A percentile compares a stretch with the other conserved stretches of the same genome.
Evolutionary conservation across 1,284 basidiomycete species (phyloP).

Genomic region (Trichosporon sp.): DNA sequence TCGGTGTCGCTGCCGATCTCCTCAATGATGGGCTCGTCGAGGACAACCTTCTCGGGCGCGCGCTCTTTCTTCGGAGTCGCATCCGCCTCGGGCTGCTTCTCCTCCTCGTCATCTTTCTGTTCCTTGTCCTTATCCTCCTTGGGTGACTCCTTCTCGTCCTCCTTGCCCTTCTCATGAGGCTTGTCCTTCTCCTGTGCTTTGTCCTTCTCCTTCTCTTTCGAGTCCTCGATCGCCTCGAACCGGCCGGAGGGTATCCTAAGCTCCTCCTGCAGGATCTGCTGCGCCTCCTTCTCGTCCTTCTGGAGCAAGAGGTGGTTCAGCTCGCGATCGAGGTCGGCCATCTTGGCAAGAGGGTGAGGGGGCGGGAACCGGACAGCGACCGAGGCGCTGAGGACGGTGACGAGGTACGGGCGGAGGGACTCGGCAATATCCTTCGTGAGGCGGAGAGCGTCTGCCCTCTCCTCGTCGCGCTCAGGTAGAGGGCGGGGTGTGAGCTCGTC

Average conservation of each 20-base stretch:
- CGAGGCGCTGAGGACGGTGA: conserved; percentile 85
- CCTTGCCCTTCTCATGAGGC: background rate
- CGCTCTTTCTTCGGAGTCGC: background rate
- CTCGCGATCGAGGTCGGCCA: conserved; percentile 81
- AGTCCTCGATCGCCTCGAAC: conserved; percentile 16
- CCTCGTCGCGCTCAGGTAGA: conserved; percentile 67
- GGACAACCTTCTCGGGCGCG: background rate
- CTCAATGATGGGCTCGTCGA: background rate
- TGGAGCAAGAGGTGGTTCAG: conserved; percentile 68
- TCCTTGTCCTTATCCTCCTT: background rate
- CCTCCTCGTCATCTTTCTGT: too few species aligned
- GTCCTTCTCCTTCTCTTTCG: background rate
- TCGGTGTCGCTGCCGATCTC: background rate
- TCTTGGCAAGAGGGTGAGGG: conserved; percentile 78
- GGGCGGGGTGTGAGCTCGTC: conserved; percentile 52
- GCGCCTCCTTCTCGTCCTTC: conserved; percentile 72
- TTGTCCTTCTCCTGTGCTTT: conserved; percentile 5
- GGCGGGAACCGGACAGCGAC: conserved; percentile 86
- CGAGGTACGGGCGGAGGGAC: conserved; percentile 76
- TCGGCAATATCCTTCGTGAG: conserved; percentile 63
- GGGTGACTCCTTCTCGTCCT: background rate
- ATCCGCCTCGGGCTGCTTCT: too few species aligned
- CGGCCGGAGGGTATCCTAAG: conserved; percentile 32
- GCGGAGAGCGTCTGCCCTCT: conserved; percentile 61
- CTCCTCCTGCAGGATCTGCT: conserved; percentile 77